Conservation (phyloP, 345 rosid species). For the Citrus mangshanensis region DNA sequence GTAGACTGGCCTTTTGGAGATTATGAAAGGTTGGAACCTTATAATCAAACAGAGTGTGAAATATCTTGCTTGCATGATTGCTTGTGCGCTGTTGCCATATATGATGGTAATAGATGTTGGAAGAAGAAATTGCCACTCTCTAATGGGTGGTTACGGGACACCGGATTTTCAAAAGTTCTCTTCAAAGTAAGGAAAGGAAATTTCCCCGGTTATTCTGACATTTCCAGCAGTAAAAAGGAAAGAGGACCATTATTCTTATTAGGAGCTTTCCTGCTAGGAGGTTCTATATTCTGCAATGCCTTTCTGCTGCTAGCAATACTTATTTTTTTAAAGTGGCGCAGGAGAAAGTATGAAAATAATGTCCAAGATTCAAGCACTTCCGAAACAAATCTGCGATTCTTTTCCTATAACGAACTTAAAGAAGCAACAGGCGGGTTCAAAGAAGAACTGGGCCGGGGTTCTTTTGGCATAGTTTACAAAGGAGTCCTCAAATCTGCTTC, state of each 20-base stretch:
- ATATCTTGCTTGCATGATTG: constrained; percentile 22
- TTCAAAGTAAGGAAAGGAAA: constrained; percentile 18
- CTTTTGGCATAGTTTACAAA: constrained; percentile 33
- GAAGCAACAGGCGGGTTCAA: constrained; percentile 25
- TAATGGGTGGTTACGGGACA: not conserved
- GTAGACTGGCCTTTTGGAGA: constrained; percentile 9
- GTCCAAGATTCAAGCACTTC: not conserved
- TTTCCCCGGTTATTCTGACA: not conserved
- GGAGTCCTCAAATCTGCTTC: constrained; percentile 16
- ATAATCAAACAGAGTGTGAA: constrained; percentile 15
- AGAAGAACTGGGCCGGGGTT: constrained; percentile 35
- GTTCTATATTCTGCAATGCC: constrained; percentile 6
- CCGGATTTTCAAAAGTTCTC: constrained; percentile 11
- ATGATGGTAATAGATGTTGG: not conserved
- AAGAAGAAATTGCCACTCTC: constrained; percentile 28
- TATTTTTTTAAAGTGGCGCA: not conserved
- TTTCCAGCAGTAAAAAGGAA: not conserved
- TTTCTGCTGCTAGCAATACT: constrained; percentile 7
- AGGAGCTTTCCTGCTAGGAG: constrained; percentile 19
- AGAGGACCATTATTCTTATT: not conserved
- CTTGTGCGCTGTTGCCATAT: constrained; percentile 19
- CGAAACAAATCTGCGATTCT: constrained; percentile 19
- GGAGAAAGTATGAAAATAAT: not conserved
- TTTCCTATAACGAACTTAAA: constrained; percentile 20
- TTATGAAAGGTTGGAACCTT: constrained; percentile 12